Evolutionary conservation across 2,329 filamentous ascomycete species (phyloP).

Genomic region (Fusarium keratoplasticum): DNA sequence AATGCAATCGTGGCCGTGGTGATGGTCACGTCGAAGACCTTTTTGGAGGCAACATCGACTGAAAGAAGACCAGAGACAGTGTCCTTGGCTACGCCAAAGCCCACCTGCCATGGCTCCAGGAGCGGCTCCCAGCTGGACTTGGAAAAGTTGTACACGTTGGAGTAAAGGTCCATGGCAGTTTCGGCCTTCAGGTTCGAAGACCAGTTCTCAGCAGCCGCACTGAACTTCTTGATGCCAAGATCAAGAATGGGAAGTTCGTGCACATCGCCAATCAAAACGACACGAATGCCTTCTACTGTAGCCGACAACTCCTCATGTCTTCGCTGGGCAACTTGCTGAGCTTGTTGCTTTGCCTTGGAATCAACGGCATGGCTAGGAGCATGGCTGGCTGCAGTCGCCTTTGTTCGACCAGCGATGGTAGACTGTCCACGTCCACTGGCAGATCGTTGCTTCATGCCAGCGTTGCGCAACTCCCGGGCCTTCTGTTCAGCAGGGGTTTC

Average conservation of each 20-base stretch:
- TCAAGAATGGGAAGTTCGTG: slow-evolving; percentile 97
- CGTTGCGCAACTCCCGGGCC: slow-evolving; percentile 63
- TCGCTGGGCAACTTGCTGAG: slow-evolving; percentile 21
- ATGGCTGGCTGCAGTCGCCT: slow-evolving; percentile 54
- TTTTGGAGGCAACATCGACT: slow-evolving; percentile 88
- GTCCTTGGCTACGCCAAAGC: slow-evolving; percentile 86
- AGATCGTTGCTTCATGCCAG: slow-evolving; percentile 65
- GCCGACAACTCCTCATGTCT: slow-evolving; percentile 83
- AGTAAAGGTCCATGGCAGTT: slow-evolving; percentile 90
- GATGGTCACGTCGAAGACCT: slow-evolving; percentile 89
- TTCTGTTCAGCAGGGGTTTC: slow-evolving; percentile 63
- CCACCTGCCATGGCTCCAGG: slow-evolving; percentile 96
- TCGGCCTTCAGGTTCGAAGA: slow-evolving; percentile 88
- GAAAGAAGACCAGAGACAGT: slow-evolving; percentile 80
- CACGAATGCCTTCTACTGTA: slow-evolving; percentile 85
- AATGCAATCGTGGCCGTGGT: slow-evolving; percentile 95
- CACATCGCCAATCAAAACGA: slow-evolving; percentile 93
- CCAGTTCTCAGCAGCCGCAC: slow-evolving; percentile 89
- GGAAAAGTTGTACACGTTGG: slow-evolving; percentile 98
- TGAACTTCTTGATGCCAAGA: slow-evolving; percentile 91
- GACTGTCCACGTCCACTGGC: slow-evolving; percentile 68
- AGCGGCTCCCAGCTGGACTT: slow-evolving; percentile 98
- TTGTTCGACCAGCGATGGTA: slow-evolving; percentile 55
- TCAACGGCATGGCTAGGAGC: slow-evolving; percentile 35
- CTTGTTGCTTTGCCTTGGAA: slow-evolving; percentile 31